These are phyloP conservation scores for Rubia tinctorum DNA, from an alignment of 305 asterid species.

Conservation along the genomic window DNA sequence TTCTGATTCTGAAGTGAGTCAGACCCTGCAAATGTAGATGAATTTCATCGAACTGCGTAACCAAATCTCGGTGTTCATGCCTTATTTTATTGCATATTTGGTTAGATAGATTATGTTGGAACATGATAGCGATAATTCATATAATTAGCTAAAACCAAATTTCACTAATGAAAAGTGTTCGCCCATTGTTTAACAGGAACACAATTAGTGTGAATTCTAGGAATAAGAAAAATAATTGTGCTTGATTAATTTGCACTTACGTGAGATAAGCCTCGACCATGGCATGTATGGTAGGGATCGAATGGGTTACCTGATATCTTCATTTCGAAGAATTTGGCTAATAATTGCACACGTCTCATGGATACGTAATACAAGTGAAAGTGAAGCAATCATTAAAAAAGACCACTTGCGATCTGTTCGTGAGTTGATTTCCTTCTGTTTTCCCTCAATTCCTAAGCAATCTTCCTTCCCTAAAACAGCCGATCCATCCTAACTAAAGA, in stretches of 20 bases:
- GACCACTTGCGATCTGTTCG: slow-evolving; percentile 13
- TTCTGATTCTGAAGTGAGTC: too few relatives aligned
- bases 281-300: background rate
- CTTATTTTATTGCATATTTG: too few relatives aligned
- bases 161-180: background rate
- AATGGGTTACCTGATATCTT: slow-evolving; percentile 9
- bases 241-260: background rate
- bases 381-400: slow-evolving; percentile 21
- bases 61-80: too few relatives aligned
- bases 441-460: slow-evolving; percentile 30
- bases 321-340: slow-evolving; percentile 21
- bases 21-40: too few relatives aligned
- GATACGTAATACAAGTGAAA: slow-evolving; percentile 18
- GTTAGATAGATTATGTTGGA: too few relatives aligned
- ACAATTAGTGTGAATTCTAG: too few relatives aligned
- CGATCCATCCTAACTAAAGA: slow-evolving; percentile 15
- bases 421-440: slow-evolving; percentile 14
- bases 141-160: too few relatives aligned
- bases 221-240: background rate
- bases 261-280: background rate
- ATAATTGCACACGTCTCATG: slow-evolving; percentile 14
- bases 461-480: slow-evolving; percentile 10
- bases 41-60: too few relatives aligned
- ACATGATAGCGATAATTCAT: too few relatives aligned
- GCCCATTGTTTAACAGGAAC: background rate